phyloP scores from a whole-genome alignment of 2,329 filamentous ascomycete species.

The Penicillium aurantiogriseum region DNA sequence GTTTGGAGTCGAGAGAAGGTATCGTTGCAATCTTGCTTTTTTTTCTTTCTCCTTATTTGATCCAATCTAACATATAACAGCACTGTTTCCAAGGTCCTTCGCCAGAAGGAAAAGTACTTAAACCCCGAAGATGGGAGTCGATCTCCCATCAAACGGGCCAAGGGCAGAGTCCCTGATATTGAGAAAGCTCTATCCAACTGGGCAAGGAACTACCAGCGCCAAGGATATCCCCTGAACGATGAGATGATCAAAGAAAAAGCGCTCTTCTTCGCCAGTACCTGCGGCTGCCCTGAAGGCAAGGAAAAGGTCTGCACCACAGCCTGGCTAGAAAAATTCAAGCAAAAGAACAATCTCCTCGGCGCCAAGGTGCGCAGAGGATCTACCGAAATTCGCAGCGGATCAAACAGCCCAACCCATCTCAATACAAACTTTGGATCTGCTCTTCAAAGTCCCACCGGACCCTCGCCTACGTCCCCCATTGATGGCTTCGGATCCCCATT shows the following conservation, averaged over 20 bases:
- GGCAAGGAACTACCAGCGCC: conserved; percentile 75
- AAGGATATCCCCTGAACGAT: conserved; percentile 72
- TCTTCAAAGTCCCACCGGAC: conserved; percentile 62
- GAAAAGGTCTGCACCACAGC: conserved; percentile 68
- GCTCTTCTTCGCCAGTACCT: conserved; percentile 72
- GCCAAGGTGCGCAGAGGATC: conserved; percentile 56
- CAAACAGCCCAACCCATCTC: conserved; percentile 61
- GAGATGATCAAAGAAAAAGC: conserved; percentile 83
- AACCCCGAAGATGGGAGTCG: conserved; percentile 74
- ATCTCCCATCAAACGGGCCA: conserved; percentile 77
- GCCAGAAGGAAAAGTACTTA: conserved; percentile 92
- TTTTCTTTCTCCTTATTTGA: conserved; percentile 16
- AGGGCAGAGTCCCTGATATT: conserved; percentile 85
- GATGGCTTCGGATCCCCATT: conserved; percentile 63
- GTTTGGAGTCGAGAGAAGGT: conserved; percentile 98
- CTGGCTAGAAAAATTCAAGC: conserved; percentile 95
- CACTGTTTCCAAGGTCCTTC: conserved; percentile 96
- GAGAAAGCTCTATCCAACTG: conserved; percentile 87
- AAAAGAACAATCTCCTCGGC: conserved; percentile 68
- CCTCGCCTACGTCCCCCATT: conserved; percentile 72
- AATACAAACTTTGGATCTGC: conserved; percentile 57
- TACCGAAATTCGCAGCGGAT: conserved; percentile 58
- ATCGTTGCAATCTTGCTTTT: conserved; percentile 28
- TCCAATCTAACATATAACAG: conserved; percentile 50
- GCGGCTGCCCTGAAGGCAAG: conserved; percentile 68